phyloP scores from a whole-genome alignment of 2,329 filamentous ascomycete species.

The Didymellaceae sp. region DNA sequence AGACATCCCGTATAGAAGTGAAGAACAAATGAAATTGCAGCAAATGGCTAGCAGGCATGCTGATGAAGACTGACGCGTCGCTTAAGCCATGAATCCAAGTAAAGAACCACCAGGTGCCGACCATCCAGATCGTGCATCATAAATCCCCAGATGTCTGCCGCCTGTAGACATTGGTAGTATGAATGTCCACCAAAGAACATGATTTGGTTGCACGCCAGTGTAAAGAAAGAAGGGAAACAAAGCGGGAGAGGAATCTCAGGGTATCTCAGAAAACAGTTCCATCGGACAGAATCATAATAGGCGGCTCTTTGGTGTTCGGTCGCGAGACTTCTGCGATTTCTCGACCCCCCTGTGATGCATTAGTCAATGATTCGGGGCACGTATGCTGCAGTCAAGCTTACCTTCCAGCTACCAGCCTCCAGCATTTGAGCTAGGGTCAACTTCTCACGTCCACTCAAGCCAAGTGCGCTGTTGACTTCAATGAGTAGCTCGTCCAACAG shows the following conservation, averaged over 20 bases:
- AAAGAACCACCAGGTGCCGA: conserved; percentile 28
- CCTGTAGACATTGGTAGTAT: conserved; percentile 15
- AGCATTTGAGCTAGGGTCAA: conserved; percentile 86
- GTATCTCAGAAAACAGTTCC: conserved; percentile 86
- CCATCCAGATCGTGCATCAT: conserved; percentile 38
- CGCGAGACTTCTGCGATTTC: conserved; percentile 95
- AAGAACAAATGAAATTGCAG: conserved; percentile 15
- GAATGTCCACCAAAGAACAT: conserved; percentile 21
- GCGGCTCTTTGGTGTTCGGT: conserved; percentile 94
- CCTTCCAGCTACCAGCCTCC: conserved; percentile 98
- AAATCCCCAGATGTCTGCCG: conserved; percentile 27
- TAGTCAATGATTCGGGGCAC: neutral
- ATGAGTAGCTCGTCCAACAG: conserved; percentile 74
- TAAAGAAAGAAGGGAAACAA: conserved; percentile 31
- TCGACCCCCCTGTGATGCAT: conserved; percentile 72
- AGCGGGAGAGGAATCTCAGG: conserved; percentile 40
- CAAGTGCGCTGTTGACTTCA: conserved; percentile 72
- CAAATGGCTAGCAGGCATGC: conserved; percentile 11
- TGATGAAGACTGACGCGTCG: conserved; percentile 11
- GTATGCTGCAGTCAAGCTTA: conserved; percentile 51
- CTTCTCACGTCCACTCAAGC: conserved; percentile 71
- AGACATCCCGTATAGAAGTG: conserved; percentile 17
- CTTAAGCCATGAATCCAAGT: conserved; percentile 27
- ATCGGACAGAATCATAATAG: conserved; percentile 94
- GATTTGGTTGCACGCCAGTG: conserved; percentile 20